Evolutionary conservation across 139 green algal species (phyloP), one percentile per base, ranked within the genome.

Genomic region (Gonium pectorale): DNA sequence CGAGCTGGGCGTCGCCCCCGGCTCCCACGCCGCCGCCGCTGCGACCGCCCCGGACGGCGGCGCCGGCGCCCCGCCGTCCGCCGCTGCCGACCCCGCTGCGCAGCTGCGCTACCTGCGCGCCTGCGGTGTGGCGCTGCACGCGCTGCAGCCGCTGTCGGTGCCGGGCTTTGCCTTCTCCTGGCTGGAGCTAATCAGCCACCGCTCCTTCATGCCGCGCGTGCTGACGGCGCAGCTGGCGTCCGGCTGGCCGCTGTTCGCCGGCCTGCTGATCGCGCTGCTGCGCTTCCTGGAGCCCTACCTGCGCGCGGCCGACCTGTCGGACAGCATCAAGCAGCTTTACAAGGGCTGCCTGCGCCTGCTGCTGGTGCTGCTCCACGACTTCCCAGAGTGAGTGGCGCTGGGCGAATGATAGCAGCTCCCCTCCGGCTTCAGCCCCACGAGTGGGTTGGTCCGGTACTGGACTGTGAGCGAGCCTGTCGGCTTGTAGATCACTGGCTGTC

Each of bases 351-450:
- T 99, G 82, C 93, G 98, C 24, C 91, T 99, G 88, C 94, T 99
- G 86, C 94, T 99, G 89, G 96, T 99, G 69, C 93, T 99, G 79
- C 93, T 99, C 90, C 98, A 99, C 83, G 98, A 99, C 91, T 99
- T 99, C 90, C 98, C 98, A 13, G 97, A 99, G 93, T 82, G 43
- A 82, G 74, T 60, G 2, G 4, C 8, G n/a, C 21, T n/a, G 44
- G 69, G 5, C 41, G 3, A 75, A 51, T 5, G 33, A 4, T 72
- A 5, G 35, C 3, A 4, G 11, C 33, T 72, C 33, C 66, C 21
- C 17, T 3, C 35, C 56, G 56, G 17, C n/a, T n/a, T n/a, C n/a
- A n/a, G n/a, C n/a, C n/a, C n/a, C n/a, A n/a, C n/a, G n/a, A n/a
- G n/a, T n/a, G n/a, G n/a, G n/a, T n/a, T n/a, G n/a, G n/a, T n/a